phyloP scores from a whole-genome alignment of 306 rosid species.

The Hippophae gyantsensis region DNA sequence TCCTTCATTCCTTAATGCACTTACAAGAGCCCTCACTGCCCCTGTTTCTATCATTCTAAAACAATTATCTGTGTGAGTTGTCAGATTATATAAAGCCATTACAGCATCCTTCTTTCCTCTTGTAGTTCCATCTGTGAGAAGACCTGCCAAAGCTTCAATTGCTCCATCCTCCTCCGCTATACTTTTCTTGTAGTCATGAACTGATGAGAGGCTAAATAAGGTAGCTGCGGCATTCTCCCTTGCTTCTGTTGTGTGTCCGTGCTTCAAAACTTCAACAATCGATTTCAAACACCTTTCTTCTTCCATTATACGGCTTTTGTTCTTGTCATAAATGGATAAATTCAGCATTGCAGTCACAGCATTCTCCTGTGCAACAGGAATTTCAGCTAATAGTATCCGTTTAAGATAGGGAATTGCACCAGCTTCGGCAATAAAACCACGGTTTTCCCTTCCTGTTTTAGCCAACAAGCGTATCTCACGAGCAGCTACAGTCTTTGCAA shows the following conservation, averaged over 20 bases:
- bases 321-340: constrained; percentile 70
- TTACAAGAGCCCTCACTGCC: constrained; percentile 67
- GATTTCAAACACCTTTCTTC: constrained; percentile 72
- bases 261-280: constrained; percentile 62
- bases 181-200: constrained; percentile 79
- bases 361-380: constrained; percentile 78
- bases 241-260: constrained; percentile 81
- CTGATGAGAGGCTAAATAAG: constrained; percentile 86
- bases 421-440: constrained; percentile 84
- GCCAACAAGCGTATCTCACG: constrained; percentile 82
- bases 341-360: constrained; percentile 92
- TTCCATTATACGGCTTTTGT: constrained; percentile 73
- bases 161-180: constrained; percentile 72
- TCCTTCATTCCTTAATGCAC: constrained; percentile 60
- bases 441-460: constrained; percentile 76
- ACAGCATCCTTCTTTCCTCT: constrained; percentile 97
- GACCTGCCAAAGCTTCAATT: constrained; percentile 59
- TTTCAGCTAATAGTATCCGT: constrained; percentile 52
- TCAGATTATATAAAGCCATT: constrained; percentile 76
- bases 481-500: constrained; percentile 70
- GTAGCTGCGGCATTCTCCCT: constrained; percentile 97
- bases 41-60: constrained; percentile 65
- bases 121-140: constrained; percentile 62
- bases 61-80: constrained; percentile 76
- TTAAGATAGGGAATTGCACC: constrained; percentile 82